phyloP scores from a whole-genome alignment of 805 yeast species.

The Ogataea ganodermae region DNA sequence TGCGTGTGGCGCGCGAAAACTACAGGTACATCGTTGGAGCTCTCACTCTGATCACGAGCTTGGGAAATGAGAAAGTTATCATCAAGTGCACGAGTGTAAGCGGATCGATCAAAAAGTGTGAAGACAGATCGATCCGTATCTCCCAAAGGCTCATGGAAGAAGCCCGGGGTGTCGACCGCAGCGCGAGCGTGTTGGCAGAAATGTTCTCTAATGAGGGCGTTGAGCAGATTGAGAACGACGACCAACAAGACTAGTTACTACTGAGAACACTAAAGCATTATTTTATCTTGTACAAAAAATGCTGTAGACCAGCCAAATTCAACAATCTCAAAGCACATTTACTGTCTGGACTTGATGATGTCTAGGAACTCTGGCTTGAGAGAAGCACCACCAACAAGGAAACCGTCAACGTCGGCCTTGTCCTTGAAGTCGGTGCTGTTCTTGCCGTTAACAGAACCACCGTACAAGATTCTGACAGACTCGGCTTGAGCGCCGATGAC shows the following conservation, averaged over 20 bases:
- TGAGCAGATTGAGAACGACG: neutral
- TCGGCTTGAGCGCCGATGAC: conserved; percentile 84
- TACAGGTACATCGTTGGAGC: conserved; percentile 67
- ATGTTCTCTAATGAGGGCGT: neutral
- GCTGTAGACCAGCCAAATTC: too few relatives aligned
- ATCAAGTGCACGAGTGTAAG: conserved; percentile 69
- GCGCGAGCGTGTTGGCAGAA: neutral
- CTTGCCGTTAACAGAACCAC: conserved; percentile 97
- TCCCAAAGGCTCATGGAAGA: conserved; percentile 38
- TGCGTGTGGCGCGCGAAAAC: conserved; percentile 72
- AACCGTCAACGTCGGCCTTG: conserved; percentile 94
- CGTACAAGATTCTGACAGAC: conserved; percentile 87
- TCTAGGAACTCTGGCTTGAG: conserved; percentile 97
- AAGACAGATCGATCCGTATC: conserved; percentile 62
- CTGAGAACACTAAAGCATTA: neutral
- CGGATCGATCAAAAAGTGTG: conserved; percentile 87
- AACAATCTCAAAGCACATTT: conserved; percentile 23
- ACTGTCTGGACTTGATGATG: conserved; percentile 89
- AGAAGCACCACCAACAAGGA: conserved; percentile 99
- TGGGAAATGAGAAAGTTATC: conserved; percentile 53
- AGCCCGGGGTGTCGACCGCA: conserved; percentile 17
- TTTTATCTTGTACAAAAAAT: too few relatives aligned
- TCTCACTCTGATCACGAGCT: conserved; percentile 51
- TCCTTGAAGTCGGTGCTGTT: conserved; percentile 89
- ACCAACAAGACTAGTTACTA: neutral